Percentiles rank a stretch among this genome's conserved stretches.
Conservation (phyloP, 2,329 filamentous ascomycete species). For the Tolypocladium nubicola region DNA sequence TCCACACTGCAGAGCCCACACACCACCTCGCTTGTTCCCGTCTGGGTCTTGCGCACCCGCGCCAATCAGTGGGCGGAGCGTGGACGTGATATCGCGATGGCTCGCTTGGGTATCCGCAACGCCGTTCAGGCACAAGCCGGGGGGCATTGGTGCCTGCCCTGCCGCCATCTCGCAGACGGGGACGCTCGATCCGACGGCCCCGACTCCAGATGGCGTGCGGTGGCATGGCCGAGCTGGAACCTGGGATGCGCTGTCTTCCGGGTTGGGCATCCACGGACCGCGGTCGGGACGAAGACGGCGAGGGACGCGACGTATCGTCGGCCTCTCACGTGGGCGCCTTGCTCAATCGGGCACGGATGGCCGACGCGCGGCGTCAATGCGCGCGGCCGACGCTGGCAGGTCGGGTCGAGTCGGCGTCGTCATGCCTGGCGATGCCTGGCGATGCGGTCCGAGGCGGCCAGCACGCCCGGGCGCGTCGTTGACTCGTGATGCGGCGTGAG, state of each 20-base stretch:
- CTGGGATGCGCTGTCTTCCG: not conserved
- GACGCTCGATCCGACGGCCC: too few species aligned
- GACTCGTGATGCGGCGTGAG: not conserved
- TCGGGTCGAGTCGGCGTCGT: not conserved
- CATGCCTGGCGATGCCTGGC: not conserved
- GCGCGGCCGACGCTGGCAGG: not conserved
- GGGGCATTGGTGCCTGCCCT: not conserved
- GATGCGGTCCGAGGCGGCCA: not conserved
- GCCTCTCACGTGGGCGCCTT: not conserved
- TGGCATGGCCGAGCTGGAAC: too few species aligned
- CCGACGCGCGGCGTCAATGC: not conserved
- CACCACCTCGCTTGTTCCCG: constrained; percentile 2
- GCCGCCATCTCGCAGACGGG: not conserved
- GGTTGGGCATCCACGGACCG: not conserved
- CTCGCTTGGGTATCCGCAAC: not conserved
- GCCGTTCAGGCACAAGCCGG: not conserved
- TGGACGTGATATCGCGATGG: not conserved
- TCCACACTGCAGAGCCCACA: not conserved
- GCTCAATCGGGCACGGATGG: not conserved
- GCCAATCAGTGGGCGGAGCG: not conserved
- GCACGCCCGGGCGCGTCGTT: too few species aligned
- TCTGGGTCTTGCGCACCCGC: not conserved
- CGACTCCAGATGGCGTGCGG: not conserved
- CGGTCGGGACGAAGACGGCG: not conserved
- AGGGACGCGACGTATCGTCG: not conserved